Base-by-base conservation (phyloP, 2,329 filamentous ascomycete genomes). In the Uncinocarpus reesii region DNA sequence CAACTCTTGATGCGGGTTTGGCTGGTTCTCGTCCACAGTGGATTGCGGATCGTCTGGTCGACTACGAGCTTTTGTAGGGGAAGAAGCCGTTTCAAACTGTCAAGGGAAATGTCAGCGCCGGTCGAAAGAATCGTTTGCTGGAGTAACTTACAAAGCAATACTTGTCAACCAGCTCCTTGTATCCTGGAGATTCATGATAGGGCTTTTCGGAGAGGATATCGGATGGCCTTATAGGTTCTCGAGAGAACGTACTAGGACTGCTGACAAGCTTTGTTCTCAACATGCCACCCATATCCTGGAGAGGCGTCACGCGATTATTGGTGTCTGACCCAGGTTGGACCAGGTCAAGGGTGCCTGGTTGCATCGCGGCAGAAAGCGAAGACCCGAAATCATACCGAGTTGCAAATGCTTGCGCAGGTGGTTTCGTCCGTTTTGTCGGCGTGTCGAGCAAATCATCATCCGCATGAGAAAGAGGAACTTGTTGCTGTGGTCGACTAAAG, bases 101-200 rank as follows among this genome's bases (percentile, higher is more conserved):
- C n/a, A n/a, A 4, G 31, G 3, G 15, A 26, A 15, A 6, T 4
- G 15, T 48, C 15, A 49, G 20, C 44, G 8, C 24, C 3, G 8
- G 1, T 35, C n/a, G 13, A n/a, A 34, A 35, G 16, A 13, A 36
- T 5, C 7, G 7, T 37, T 15, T 15, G 4, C 24, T 24, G 18
- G 16, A 47, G 36, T 77, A 15, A 94, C 90, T 81, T 90, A 95
- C 90, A 80, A 96, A 98, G 77, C 92, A 98, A 76, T 95, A 98
- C 74, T 94, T 95, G 74, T 94, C 89, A 67, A 98, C 84, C 56
- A 98, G 78, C 70, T 98, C 92, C 70, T 93, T 86, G 66, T 98
- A 96, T 52, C 90, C 89, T 52, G 86, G 81, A 55, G 88, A 93
- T 52, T 89, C 79, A 56, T 95, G 82, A 60, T 78, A 75, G 37